Evolutionary conservation across 495 filamentous ascomycete genomes (phyloP).

Genomic region (Cercophora sp.): DNA sequence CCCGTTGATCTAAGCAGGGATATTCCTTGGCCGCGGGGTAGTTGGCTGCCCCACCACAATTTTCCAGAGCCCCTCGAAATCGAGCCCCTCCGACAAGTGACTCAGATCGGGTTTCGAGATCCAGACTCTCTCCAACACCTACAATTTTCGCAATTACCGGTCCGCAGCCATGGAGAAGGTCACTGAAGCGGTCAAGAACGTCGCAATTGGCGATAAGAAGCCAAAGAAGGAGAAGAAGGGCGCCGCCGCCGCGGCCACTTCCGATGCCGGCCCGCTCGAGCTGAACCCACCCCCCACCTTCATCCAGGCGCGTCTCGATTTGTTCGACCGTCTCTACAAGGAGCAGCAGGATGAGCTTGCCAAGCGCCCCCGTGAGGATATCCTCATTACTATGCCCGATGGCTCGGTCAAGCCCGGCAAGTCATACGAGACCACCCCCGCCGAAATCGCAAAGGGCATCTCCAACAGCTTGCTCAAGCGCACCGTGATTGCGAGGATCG

Average conservation of each 20-base stretch:
- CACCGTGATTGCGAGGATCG: slow-evolving; percentile 76
- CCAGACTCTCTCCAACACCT: slow-evolving; percentile 4
- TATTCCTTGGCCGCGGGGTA: slow-evolving; percentile 10
- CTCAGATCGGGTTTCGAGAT: slow-evolving; percentile 26
- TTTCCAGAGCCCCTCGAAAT: slow-evolving; percentile 20
- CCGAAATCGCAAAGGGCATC: slow-evolving; percentile 60
- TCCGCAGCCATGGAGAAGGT: slow-evolving; percentile 27
- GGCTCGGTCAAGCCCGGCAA: slow-evolving; percentile 59
- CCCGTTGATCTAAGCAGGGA: too few relatives aligned
- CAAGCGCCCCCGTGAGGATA: slow-evolving; percentile 59
- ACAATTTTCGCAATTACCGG: neutral
- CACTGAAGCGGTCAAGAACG: slow-evolving; percentile 32
- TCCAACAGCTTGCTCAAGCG: slow-evolving; percentile 68
- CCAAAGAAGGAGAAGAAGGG: slow-evolving; percentile 38
- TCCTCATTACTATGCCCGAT: slow-evolving; percentile 62
- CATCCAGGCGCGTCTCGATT: slow-evolving; percentile 72
- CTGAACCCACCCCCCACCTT: slow-evolving; percentile 69
- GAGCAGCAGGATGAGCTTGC: slow-evolving; percentile 71
- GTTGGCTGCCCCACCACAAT: slow-evolving; percentile 14
- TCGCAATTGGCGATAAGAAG: slow-evolving; percentile 31
- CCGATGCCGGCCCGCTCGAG: slow-evolving; percentile 45
- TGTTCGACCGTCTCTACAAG: slow-evolving; percentile 86
- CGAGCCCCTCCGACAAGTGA: slow-evolving; percentile 17
- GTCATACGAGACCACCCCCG: slow-evolving; percentile 69
- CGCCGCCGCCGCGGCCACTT: slow-evolving; percentile 37